Conservation (phyloP, 768 basidiomycete genomes). For the Psilocybe azurescens region DNA sequence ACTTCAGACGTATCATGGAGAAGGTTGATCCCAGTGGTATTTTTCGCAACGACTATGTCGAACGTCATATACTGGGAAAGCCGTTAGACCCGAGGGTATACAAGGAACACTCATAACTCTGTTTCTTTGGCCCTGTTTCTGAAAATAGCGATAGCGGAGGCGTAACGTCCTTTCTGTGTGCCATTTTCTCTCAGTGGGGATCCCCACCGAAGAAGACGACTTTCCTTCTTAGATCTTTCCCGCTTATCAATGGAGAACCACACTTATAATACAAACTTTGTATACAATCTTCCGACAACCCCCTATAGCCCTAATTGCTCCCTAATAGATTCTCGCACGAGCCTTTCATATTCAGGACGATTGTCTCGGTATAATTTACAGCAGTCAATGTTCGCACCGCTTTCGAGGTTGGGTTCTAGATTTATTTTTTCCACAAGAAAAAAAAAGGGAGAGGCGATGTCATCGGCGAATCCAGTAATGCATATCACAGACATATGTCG, state of each 20-base stretch:
- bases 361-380: conserved; percentile 97
- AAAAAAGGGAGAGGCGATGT: conserved; percentile 10
- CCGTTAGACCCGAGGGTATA: conserved; percentile 46
- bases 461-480: conserved; percentile 22
- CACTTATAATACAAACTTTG: conserved; percentile 8
- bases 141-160: not conserved
- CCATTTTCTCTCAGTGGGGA: not conserved
- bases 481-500: not conserved
- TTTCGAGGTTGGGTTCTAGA: conserved; percentile 94
- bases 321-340: conserved; percentile 81
- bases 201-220: not conserved
- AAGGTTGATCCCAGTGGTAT: conserved; percentile 76
- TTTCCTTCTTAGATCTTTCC: not conserved
- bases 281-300: not conserved
- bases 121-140: not conserved
- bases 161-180: not conserved
- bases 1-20: conserved; percentile 71
- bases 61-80: conserved; percentile 83
- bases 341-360: conserved; percentile 84
- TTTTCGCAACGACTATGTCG: conserved; percentile 89
- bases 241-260: not conserved
- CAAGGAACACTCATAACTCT: conserved; percentile 35
- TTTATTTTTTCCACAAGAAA: not conserved
- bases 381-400: conserved; percentile 96
- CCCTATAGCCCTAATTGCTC: conserved; percentile 80